Conservation (phyloP, 371 early-diverging fungal species). For the Rhizopus arrhizus region DNA sequence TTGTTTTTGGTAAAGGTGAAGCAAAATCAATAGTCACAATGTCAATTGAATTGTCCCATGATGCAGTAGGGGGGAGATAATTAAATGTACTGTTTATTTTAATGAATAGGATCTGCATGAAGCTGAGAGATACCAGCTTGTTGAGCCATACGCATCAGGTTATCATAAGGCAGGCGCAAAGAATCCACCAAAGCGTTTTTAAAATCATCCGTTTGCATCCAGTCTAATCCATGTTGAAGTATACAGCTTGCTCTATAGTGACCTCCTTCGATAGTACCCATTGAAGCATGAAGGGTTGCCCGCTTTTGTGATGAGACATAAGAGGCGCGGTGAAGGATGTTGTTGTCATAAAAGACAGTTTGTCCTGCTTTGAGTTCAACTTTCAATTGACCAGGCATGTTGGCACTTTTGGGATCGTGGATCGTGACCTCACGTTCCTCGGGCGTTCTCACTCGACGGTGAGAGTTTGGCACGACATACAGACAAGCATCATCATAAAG, state of each 20-base stretch:
- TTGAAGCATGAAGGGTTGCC: conserved; percentile 58
- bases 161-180: conserved; percentile 40
- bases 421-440: conserved; percentile 53
- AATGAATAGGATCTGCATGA: conserved; percentile 40
- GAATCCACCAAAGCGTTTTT: conserved; percentile 40
- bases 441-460: conserved; percentile 48
- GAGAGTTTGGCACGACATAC: conserved; percentile 54
- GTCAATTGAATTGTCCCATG: too few relatives aligned
- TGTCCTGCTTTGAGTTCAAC: conserved; percentile 55
- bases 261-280: conserved; percentile 58
- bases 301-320: conserved; percentile 49
- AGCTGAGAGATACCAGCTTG: conserved; percentile 36
- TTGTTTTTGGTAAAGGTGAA: too few relatives aligned
- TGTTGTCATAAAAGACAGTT: conserved; percentile 63
- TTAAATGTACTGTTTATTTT: neutral
- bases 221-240: conserved; percentile 58
- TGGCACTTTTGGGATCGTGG: conserved; percentile 51
- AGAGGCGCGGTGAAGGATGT: conserved; percentile 59
- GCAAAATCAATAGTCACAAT: too few relatives aligned
- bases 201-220: conserved; percentile 52
- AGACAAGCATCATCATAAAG: conserved; percentile 58
- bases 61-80: too few relatives aligned
- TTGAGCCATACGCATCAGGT: conserved; percentile 45
- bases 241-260: conserved; percentile 54
- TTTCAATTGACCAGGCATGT: conserved; percentile 53